phyloP scores from a whole-genome alignment of 768 basidiomycete species.

The Amanita fuliginea region DNA sequence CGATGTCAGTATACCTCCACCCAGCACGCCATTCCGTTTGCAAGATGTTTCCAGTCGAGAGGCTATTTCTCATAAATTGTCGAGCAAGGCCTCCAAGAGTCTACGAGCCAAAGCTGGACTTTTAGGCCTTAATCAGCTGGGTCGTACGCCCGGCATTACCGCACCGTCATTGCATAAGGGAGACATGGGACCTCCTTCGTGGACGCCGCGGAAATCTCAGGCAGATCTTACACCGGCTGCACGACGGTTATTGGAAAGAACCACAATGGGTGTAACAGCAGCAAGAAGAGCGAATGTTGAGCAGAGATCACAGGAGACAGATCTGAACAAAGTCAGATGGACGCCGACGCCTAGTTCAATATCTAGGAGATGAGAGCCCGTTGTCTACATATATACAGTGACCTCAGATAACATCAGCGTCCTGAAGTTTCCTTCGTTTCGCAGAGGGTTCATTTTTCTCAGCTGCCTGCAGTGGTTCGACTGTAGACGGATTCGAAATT shows the following conservation, averaged over 20 bases:
- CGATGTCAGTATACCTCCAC: conserved; percentile 35
- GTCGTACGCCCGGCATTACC: conserved; percentile 25
- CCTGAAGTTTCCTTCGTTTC: conserved; percentile 8
- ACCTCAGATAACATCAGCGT: background rate
- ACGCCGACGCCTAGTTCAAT: conserved; percentile 55
- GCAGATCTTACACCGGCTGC: conserved; percentile 82
- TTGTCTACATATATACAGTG: conserved; percentile 7
- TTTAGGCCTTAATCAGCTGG: conserved; percentile 26
- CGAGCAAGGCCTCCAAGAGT: conserved; percentile 70
- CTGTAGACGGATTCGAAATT: conserved; percentile 8
- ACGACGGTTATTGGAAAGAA: conserved; percentile 60
- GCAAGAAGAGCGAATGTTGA: conserved; percentile 51
- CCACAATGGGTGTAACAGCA: conserved; percentile 54
- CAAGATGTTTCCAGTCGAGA: conserved; percentile 73
- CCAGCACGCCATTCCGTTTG: conserved; percentile 68
- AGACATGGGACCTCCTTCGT: conserved; percentile 70
- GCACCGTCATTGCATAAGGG: conserved; percentile 28
- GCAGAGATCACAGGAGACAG: conserved; percentile 39
- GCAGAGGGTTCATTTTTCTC: conserved; percentile 8
- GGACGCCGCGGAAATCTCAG: conserved; percentile 68
- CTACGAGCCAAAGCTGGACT: conserved; percentile 69
- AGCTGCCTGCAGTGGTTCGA: conserved; percentile 10
- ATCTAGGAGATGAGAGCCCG: conserved; percentile 19
- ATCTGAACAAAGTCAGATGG: conserved; percentile 61
- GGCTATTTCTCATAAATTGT: conserved; percentile 68